A percentile compares a stretch with the other conserved stretches of the same genome.
These are phyloP conservation scores for Glycine soja DNA, from an alignment of 306 rosid species.

Conservation along the genomic window DNA sequence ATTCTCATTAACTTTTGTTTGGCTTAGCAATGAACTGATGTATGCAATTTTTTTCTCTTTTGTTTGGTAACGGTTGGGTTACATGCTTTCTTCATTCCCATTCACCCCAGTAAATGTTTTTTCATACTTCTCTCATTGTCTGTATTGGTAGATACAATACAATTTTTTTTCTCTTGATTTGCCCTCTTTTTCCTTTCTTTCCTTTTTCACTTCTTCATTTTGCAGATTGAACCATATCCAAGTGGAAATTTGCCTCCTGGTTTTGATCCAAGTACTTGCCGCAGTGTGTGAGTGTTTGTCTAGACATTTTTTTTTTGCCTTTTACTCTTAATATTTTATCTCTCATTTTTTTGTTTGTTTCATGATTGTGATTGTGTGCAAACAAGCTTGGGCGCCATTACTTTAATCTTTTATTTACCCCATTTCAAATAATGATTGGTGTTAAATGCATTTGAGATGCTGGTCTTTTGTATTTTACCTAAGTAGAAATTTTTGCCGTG, in stretches of 20 bases:
- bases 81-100: constrained; percentile 28
- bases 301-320: constrained; percentile 49
- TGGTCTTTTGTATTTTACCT: constrained; percentile 7
- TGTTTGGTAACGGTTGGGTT: constrained; percentile 33
- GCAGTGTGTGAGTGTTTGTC: constrained; percentile 99
- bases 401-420: not conserved
- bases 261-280: constrained; percentile 99
- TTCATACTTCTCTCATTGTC: constrained; percentile 17
- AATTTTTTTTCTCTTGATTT: constrained; percentile 44
- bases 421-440: not conserved
- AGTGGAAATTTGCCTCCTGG: constrained; percentile 99
- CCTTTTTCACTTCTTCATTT: constrained; percentile 64
- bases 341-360: constrained; percentile 28
- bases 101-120: constrained; percentile 28
- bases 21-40: constrained; percentile 26
- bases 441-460: constrained; percentile 12
- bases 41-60: not conserved
- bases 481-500: not conserved
- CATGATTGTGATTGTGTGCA: constrained; percentile 45
- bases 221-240: constrained; percentile 99
- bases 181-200: constrained; percentile 48
- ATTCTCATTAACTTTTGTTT: constrained; percentile 18
- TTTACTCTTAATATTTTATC: constrained; percentile 27
- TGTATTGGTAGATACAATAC: constrained; percentile 47
- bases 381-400: constrained; percentile 35